Conservation (phyloP, 2,329 filamentous ascomycete species). For the Dothistroma septosporum region DNA sequence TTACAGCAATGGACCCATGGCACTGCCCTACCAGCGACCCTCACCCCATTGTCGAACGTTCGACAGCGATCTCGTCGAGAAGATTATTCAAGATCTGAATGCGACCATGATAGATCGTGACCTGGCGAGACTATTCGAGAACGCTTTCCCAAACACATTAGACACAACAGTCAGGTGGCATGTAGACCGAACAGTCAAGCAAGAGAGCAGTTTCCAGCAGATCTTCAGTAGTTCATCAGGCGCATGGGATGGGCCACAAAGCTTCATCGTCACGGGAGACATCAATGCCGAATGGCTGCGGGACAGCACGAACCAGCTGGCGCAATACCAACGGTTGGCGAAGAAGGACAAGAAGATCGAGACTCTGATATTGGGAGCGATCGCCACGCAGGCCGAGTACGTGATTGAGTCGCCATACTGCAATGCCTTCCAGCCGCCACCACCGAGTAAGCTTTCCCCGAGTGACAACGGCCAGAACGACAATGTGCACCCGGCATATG, state of each 20-base stretch:
- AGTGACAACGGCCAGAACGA: constrained; percentile 80
- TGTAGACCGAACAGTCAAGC: constrained; percentile 55
- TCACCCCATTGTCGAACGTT: constrained; percentile 81
- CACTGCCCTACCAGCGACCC: constrained; percentile 82
- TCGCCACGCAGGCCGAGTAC: constrained; percentile 93
- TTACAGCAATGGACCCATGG: constrained; percentile 71
- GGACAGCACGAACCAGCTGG: constrained; percentile 88
- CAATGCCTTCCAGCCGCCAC: constrained; percentile 95
- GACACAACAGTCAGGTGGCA: constrained; percentile 91
- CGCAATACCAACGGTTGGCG: constrained; percentile 81
- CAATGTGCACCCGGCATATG: constrained; percentile 78
- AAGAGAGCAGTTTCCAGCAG: constrained; percentile 38
- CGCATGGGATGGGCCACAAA: constrained; percentile 76
- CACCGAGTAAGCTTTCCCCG: constrained; percentile 68
- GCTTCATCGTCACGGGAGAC: constrained; percentile 81
- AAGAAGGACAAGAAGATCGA: constrained; percentile 75
- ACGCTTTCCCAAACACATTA: constrained; percentile 69
- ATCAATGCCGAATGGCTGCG: constrained; percentile 91
- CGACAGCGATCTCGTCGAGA: constrained; percentile 77
- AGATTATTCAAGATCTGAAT: constrained; percentile 79
- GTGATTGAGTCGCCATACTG: constrained; percentile 94
- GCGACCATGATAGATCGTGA: constrained; percentile 77
- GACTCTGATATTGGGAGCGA: constrained; percentile 80
- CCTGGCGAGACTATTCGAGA: constrained; percentile 87
- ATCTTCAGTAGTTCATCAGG: constrained; percentile 21